A percentile compares a stretch with the other conserved stretches of the same genome.
Conservation (phyloP, 306 rosid genomes). For the Glycyrrhiza uralensis region DNA sequence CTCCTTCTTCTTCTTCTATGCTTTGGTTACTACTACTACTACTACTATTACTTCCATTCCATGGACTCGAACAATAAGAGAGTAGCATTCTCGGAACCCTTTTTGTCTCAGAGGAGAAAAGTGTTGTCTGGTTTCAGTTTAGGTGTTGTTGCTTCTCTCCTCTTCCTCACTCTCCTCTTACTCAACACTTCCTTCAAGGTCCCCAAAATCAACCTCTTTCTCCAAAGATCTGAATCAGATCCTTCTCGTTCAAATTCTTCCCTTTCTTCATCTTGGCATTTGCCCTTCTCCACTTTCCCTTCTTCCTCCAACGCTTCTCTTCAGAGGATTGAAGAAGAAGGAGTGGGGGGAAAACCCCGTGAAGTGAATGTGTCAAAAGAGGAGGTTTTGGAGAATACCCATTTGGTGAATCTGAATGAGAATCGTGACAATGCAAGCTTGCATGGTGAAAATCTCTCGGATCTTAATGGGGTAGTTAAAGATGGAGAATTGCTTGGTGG, state of each 20-base stretch:
- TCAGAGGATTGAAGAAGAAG: not conserved
- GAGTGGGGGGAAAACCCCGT: not conserved
- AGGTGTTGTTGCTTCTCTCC: conserved; percentile 53
- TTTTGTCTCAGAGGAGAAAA: conserved; percentile 49
- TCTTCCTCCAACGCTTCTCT: not conserved
- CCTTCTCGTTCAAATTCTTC: conserved; percentile 24
- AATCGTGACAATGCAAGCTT: conserved; percentile 33
- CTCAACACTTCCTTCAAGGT: conserved; percentile 34
- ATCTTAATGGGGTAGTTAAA: conserved; percentile 12
- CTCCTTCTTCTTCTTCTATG: not conserved
- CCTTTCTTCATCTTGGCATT: conserved; percentile 35
- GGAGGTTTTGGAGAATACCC: conserved; percentile 24
- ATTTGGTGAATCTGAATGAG: conserved; percentile 18
- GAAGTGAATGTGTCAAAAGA: conserved; percentile 23
- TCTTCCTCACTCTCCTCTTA: conserved; percentile 40
- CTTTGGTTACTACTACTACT: too few relatives aligned
- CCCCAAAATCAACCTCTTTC: conserved; percentile 35
- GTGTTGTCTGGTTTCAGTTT: conserved; percentile 68
- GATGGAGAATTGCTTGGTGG: conserved; percentile 30
- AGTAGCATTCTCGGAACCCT: conserved; percentile 44
- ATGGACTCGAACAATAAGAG: conserved; percentile 61
- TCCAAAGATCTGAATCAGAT: conserved; percentile 37
- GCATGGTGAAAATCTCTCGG: not conserved
- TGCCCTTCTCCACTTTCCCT: conserved; percentile 32
- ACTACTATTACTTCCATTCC: too few relatives aligned